Evolutionary conservation across 345 rosid species (phyloP).

Genomic region (Iberis pinnata): DNA sequence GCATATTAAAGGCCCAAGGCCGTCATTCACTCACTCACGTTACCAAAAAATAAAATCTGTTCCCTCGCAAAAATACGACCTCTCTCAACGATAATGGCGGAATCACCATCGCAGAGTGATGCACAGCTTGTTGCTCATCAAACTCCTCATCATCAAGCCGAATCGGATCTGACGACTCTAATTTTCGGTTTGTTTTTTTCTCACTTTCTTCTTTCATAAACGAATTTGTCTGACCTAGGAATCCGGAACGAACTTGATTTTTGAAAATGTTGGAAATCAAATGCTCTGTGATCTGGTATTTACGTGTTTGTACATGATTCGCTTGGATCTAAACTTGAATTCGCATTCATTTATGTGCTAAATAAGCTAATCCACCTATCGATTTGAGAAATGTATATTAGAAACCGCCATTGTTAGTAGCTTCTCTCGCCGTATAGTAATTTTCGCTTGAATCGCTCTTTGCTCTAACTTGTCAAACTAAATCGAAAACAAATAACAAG

Average conservation of each 20-base stretch:
- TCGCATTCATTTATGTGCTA: not conserved
- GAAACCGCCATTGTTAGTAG: constrained; percentile 4
- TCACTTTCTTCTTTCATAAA: not conserved
- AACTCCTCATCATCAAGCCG: constrained; percentile 35
- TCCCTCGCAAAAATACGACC: not conserved
- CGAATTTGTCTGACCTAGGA: not conserved
- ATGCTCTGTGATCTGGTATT: not conserved
- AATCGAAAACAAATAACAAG: too few species aligned
- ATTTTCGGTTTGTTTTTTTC: constrained; percentile 44
- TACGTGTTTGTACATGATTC: not conserved
- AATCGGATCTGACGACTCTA: constrained; percentile 59
- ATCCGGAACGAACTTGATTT: not conserved
- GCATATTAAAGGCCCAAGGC: too few species aligned
- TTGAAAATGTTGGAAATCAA: not conserved
- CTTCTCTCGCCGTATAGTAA: not conserved
- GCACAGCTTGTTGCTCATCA: constrained; percentile 29
- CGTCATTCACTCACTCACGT: too few species aligned
- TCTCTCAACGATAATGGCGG: constrained; percentile 43
- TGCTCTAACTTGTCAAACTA: too few species aligned
- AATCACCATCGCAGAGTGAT: constrained; percentile 34
- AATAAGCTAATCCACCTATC: not conserved
- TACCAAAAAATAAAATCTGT: too few species aligned
- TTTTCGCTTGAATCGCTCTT: not conserved
- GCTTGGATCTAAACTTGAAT: not conserved
- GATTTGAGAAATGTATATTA: constrained; percentile 6